These are phyloP conservation scores for Tolypocladium pustulatum DNA, from an alignment of 2,329 filamentous ascomycete species.

Conservation along the genomic window DNA sequence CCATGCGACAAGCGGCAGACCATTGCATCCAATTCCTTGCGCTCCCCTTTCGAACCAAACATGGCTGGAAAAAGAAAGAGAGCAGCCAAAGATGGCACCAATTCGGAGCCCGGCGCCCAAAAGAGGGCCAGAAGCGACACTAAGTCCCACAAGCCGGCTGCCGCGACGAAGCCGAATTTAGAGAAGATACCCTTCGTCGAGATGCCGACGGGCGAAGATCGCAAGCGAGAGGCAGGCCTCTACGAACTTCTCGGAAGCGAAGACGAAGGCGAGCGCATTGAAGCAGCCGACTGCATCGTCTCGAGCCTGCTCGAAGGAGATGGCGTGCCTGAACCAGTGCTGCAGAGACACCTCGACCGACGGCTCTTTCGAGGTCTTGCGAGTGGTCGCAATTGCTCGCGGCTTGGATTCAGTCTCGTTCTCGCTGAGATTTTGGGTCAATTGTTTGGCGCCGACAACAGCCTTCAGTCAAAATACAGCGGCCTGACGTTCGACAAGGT, in stretches of 20 bases:
- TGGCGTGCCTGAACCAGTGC: slow-evolving; percentile 38
- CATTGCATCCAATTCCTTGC: background rate
- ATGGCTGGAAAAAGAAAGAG: slow-evolving; percentile 27
- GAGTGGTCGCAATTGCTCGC: slow-evolving; percentile 78
- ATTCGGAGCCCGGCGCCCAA: slow-evolving; percentile 11
- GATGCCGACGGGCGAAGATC: slow-evolving; percentile 38
- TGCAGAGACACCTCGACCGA: slow-evolving; percentile 50
- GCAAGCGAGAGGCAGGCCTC: slow-evolving; percentile 45
- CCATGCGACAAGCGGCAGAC: background rate
- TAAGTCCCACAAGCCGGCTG: slow-evolving; percentile 9
- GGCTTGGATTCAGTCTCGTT: slow-evolving; percentile 82
- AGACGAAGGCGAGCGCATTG: slow-evolving; percentile 43
- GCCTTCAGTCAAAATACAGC: slow-evolving; percentile 36
- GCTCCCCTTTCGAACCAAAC: slow-evolving; percentile 1
- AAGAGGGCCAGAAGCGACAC: slow-evolving; percentile 21
- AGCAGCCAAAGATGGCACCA: slow-evolving; percentile 19
- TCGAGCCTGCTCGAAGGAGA: slow-evolving; percentile 41
- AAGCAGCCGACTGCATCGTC: slow-evolving; percentile 48
- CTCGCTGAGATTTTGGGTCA: slow-evolving; percentile 71
- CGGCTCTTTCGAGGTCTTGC: slow-evolving; percentile 79
- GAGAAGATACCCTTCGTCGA: slow-evolving; percentile 38
- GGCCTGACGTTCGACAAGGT: slow-evolving; percentile 46
- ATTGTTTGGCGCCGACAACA: slow-evolving; percentile 45
- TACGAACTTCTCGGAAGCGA: slow-evolving; percentile 54
- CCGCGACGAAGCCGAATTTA: slow-evolving; percentile 15